A percentile compares a stretch with the other conserved stretches of the same genome.
These are phyloP conservation scores for Neoascochyta sp. DNA, from an alignment of 2,329 filamentous ascomycete species.

Conservation along the genomic window DNA sequence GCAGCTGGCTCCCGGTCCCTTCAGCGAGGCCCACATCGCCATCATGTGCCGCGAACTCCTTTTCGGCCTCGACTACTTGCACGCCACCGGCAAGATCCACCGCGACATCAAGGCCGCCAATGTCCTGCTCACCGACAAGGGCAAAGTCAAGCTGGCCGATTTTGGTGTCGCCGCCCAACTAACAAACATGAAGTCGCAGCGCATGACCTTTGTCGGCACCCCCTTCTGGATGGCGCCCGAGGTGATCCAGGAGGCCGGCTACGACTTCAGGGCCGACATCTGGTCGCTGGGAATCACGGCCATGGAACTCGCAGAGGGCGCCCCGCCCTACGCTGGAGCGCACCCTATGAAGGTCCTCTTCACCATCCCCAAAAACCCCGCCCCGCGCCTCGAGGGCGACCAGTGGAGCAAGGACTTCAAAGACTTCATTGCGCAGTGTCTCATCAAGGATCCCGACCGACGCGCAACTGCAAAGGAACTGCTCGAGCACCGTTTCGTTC, in stretches of 20 bases:
- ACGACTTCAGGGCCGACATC: slow-evolving; percentile 96
- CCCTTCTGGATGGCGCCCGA: slow-evolving; percentile 99
- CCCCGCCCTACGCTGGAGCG: slow-evolving; percentile 90
- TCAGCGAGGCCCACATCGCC: slow-evolving; percentile 86
- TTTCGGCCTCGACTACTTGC: slow-evolving; percentile 85
- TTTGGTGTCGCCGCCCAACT: slow-evolving; percentile 96
- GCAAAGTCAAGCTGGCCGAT: slow-evolving; percentile 92
- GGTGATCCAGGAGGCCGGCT: slow-evolving; percentile 95
- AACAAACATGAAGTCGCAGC: slow-evolving; percentile 94
- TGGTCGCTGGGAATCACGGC: slow-evolving; percentile 96
- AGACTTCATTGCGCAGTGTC: slow-evolving; percentile 85
- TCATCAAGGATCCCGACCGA: slow-evolving; percentile 86
- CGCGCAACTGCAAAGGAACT: slow-evolving; percentile 83
- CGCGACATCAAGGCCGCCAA: slow-evolving; percentile 97
- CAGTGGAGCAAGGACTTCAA: slow-evolving; percentile 86
- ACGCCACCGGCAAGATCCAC: slow-evolving; percentile 92
- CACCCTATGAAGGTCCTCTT: slow-evolving; percentile 99
- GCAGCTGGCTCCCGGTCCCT: slow-evolving; percentile 83
- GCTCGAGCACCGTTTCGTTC: slow-evolving; percentile 82
- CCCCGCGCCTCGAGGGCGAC: slow-evolving; percentile 76
- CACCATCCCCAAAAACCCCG: slow-evolving; percentile 85
- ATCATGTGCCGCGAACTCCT: slow-evolving; percentile 92
- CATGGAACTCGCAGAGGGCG: slow-evolving; percentile 84
- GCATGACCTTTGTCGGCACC: slow-evolving; percentile 87
- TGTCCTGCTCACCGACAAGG: slow-evolving; percentile 82